Conservation (phyloP, 2,329 filamentous ascomycete species). For the Fusarium sp. region DNA sequence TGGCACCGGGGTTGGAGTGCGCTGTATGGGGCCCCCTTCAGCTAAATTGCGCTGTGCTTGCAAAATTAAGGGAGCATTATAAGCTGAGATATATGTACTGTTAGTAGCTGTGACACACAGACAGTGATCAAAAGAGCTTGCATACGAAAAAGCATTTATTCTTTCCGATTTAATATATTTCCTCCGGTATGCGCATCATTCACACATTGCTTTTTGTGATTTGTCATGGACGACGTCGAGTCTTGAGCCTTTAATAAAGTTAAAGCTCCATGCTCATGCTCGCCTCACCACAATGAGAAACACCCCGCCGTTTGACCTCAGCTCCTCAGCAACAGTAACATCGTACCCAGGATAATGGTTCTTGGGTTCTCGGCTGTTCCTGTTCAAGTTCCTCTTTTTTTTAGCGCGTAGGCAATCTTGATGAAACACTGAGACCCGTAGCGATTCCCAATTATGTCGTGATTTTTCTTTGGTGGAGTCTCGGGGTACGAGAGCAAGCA, state of each 20-base stretch:
- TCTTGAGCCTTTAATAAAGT: not conserved
- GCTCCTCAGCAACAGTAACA: slow-evolving; percentile 4
- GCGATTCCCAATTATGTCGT: not conserved
- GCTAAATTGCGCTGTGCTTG: slow-evolving; percentile 9
- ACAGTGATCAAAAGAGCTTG: not conserved
- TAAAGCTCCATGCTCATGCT: not conserved
- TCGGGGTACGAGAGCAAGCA: not conserved
- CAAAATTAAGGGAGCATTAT: slow-evolving; percentile 20
- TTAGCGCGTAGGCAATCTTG: slow-evolving; percentile 4
- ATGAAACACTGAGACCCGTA: not conserved
- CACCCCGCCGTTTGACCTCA: slow-evolving; percentile 7
- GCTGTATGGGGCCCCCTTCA: slow-evolving; percentile 7
- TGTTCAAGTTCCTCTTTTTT: not conserved
- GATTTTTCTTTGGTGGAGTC: not conserved
- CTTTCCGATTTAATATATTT: not conserved
- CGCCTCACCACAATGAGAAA: slow-evolving; percentile 6
- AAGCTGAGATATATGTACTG: slow-evolving; percentile 22
- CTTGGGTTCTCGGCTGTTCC: slow-evolving; percentile 6
- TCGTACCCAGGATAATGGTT: slow-evolving; percentile 20
- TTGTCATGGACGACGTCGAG: too few relatives aligned
- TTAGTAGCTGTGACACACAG: not conserved
- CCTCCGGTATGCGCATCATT: not conserved
- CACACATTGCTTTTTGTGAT: not conserved
- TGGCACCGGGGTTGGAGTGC: not conserved
- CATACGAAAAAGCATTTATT: not conserved